Evolutionary conservation across 257 asterid species (phyloP), one percentile per base, ranked within the genome.

Genomic region (Scutellaria barbata): DNA sequence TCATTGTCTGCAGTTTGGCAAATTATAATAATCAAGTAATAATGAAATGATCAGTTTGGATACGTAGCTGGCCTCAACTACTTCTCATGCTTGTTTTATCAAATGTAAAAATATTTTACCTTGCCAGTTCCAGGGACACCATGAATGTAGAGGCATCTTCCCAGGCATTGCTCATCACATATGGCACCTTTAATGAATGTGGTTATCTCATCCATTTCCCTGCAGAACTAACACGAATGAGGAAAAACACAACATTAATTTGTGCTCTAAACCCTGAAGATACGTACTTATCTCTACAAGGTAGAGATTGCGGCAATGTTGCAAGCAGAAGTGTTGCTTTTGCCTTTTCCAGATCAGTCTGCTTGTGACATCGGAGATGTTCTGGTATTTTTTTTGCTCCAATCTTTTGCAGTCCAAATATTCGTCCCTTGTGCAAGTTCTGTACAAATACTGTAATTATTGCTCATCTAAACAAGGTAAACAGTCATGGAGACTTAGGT

Each of bases 331-430:
- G 97, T 40, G 90, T 83, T 70, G 93, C 85, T 80, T 94, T 94
- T 76, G 97, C 99, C 82, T 82, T 88, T 74, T 88, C 98, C 79
- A 91, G 80, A 68, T 88, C 99, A 56, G n/a, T n/a, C n/a, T n/a
- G n/a, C n/a, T n/a, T n/a, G n/a, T n/a, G n/a, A n/a, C n/a, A n/a
- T n/a, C n/a, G 87, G 67, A 84, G 88, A 59, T 91, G 96, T 76
- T 84, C 96, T 41, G 99, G 99, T 75, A 91, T 94, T 87, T 69
- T 88, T 85, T 85, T 91, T 22, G 85, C 88, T 73, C 99, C 99
- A 63, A 94, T 84, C 82, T 80, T 91, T 77, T 94, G 97, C 60
- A 94, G 87, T 74, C 99, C 98, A 25, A 81, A 81, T 71, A 91
- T 79, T 2, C 80, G 81, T 43, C 98, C 98, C 76, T 86, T 89